phyloP scores from a whole-genome alignment of 371 early-diverging fungal genomes.

The Syncephalis fuscata region DNA sequence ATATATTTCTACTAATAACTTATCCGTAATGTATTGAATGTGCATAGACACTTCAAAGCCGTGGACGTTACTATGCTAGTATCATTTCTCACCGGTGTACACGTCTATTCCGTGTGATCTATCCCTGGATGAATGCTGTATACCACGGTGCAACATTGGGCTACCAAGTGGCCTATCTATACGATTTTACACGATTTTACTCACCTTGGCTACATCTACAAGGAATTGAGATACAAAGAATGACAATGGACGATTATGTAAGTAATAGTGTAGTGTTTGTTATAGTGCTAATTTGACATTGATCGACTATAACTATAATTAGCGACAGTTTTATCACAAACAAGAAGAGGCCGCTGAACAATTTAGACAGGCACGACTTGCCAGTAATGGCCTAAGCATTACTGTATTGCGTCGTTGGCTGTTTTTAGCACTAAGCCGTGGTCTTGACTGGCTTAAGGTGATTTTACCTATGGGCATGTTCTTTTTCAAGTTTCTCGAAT shows the following conservation, averaged over 20 bases:
- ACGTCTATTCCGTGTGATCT: constrained; percentile 27
- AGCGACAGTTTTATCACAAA: constrained; percentile 13
- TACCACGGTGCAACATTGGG: constrained; percentile 40
- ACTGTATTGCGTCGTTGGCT: not conserved
- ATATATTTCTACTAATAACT: too few species aligned
- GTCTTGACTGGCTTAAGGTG: constrained; percentile 52
- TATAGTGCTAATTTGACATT: not conserved
- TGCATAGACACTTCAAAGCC: too few species aligned
- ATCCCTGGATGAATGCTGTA: constrained; percentile 45
- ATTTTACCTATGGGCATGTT: constrained; percentile 77
- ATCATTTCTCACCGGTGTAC: too few species aligned
- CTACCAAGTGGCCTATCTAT: constrained; percentile 66
- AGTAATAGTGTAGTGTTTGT: constrained; percentile 10
- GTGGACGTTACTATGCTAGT: too few species aligned
- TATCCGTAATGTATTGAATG: too few species aligned
- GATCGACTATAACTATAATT: not conserved
- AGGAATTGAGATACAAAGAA: constrained; percentile 55
- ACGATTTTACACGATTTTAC: constrained; percentile 57
- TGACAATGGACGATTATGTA: constrained; percentile 69
- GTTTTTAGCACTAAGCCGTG: constrained; percentile 24
- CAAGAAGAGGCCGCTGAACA: constrained; percentile 7
- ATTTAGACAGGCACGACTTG: not conserved
- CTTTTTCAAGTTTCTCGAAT: constrained; percentile 83
- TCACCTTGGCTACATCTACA: constrained; percentile 65
- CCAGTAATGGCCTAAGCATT: not conserved